phyloP scores from a whole-genome alignment of 768 basidiomycete species.

The Lactifluus piperatus region DNA sequence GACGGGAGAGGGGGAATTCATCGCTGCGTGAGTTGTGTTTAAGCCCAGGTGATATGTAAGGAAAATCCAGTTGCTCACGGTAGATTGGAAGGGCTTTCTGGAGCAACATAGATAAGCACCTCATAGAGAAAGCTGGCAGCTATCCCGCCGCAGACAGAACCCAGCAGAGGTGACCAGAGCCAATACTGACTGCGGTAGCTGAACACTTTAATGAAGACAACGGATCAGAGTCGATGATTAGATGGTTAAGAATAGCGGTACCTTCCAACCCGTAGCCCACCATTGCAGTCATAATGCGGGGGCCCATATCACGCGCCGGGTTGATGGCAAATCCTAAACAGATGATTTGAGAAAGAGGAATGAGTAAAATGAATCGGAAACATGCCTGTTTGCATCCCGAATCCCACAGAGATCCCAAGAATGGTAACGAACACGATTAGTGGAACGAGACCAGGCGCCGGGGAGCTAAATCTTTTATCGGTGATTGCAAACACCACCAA shows the following conservation, averaged over 20 bases:
- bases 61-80: constrained; percentile 32
- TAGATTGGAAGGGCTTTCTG: constrained; percentile 45
- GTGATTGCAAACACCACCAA: constrained; percentile 44
- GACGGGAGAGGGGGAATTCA: background rate
- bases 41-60: background rate
- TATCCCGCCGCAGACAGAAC: constrained; percentile 50
- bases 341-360: background rate
- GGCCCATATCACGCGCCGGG: constrained; percentile 66
- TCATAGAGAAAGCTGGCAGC: constrained; percentile 51
- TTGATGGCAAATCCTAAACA: constrained; percentile 49
- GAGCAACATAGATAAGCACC: constrained; percentile 43
- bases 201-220: constrained; percentile 27
- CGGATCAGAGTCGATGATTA: background rate
- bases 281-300: constrained; percentile 60
- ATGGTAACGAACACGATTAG: constrained; percentile 47
- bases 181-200: constrained; percentile 52
- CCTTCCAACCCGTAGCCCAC: constrained; percentile 56
- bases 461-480: constrained; percentile 44
- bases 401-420: constrained; percentile 46
- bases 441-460: constrained; percentile 44
- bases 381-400: constrained; percentile 51
- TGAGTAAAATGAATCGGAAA: background rate
- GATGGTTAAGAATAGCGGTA: background rate
- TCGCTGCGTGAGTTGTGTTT: background rate
- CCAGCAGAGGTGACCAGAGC: constrained; percentile 61